Evolutionary conservation across 2,329 filamentous ascomycete genomes (phyloP).

Genomic region (Colletotrichum plurivorum): DNA sequence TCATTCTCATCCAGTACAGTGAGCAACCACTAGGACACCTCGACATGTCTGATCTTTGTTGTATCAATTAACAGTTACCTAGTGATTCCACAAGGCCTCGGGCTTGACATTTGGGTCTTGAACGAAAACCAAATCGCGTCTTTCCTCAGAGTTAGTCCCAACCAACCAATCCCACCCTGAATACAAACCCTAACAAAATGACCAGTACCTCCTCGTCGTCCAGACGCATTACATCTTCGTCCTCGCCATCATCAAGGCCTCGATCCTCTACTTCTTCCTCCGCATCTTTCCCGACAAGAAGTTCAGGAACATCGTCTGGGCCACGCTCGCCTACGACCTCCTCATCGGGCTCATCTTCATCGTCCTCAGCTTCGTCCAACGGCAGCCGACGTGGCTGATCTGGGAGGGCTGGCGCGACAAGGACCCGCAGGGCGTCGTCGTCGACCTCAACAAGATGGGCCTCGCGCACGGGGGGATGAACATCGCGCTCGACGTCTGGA

Average conservation of each 20-base stretch:
- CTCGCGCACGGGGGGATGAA: constrained; percentile 59
- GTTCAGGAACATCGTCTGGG: constrained; percentile 45
- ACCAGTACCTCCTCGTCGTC: constrained; percentile 50
- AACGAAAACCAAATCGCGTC: constrained; percentile 16
- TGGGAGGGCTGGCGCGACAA: constrained; percentile 52
- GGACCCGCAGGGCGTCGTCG: constrained; percentile 49
- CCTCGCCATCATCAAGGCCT: constrained; percentile 51
- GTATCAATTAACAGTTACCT: background rate
- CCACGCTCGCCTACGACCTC: constrained; percentile 31
- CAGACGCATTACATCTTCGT: constrained; percentile 53
- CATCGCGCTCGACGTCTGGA: constrained; percentile 59
- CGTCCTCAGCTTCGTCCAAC: constrained; percentile 55
- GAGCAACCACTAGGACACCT: background rate
- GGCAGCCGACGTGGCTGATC: constrained; percentile 57
- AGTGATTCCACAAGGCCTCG: constrained; percentile 56
- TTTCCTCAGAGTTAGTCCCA: constrained; percentile 10
- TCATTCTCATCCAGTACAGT: constrained; percentile 14
- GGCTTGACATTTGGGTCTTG: constrained; percentile 64
- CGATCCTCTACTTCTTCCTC: constrained; percentile 54
- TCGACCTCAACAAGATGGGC: constrained; percentile 52
- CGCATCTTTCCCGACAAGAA: constrained; percentile 49
- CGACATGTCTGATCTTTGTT: fast-evolving
- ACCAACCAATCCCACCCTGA: constrained; percentile 42
- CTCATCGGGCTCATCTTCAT: constrained; percentile 47
- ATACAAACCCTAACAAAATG: constrained; percentile 45